Evolutionary conservation across 1,284 basidiomycete genomes (phyloP), one percentile per base, ranked within the genome.

Genomic region (Trametes polyzona): DNA sequence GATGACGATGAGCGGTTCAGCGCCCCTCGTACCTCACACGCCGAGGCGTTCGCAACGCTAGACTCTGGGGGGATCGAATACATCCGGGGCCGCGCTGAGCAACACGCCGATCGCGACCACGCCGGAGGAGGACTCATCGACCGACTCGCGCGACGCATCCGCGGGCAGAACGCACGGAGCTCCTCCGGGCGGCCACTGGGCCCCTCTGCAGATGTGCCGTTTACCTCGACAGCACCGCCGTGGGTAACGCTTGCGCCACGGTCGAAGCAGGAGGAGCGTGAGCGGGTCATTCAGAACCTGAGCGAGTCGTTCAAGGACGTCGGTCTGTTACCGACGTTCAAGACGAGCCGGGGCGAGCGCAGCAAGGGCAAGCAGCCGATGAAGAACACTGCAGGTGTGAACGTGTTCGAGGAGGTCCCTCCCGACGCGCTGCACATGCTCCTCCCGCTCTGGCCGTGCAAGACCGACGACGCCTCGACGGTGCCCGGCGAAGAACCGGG

Each of bases 381-480:
- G 16, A 68, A 65, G 55, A 66, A 67, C 40, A 63, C 51, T 14
- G 60, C 67, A 3, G 60, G 63, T 32, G 78, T 85, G 47, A 67
- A 66, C 44, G 79, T 90, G 58, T 84, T 92, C 58, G 79, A 81
- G 44, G 76, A 82, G 39, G 78, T 91, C 24, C 86, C 87, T 0
- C 72, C 81, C 3, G 87, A 91, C 19, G 81, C 82, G 24, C 73
- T 91, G 41, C 90, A 87, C 70, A 92, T 92, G 90, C 77, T 92
- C 19, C 75, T 92, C n/a, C 90, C 90, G 4, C 77, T 92, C 33
- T 92, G 90, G 89, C 84, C 87, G 10, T 82, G 84, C n/a, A 86
- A 88, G 64, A 88, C 83, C 0, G 89, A 89, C 66, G 66, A 79
- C 0, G 64, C 67, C 16, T 69, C 65, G 39, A 62, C 65, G 26